These are phyloP conservation scores for Amanita fuliginea DNA, from an alignment of 768 basidiomycete genomes.

Conservation along the genomic window DNA sequence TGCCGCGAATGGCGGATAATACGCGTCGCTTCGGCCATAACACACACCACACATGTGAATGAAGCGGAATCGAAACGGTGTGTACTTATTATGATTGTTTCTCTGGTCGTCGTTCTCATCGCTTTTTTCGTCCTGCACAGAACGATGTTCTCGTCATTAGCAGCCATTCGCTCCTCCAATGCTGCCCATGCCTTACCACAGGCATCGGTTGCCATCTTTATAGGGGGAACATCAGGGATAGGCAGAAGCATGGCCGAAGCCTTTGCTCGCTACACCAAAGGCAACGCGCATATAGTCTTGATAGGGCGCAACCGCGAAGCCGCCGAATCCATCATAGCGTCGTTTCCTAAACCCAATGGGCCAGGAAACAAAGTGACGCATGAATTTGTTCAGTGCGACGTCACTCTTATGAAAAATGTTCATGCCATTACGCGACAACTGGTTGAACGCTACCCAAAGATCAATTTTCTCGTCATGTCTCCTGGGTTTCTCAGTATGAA, in stretches of 20 bases:
- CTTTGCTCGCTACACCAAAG: conserved; percentile 35
- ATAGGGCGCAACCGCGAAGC: conserved; percentile 39
- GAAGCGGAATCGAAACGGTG: neutral
- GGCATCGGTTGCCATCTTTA: conserved; percentile 22
- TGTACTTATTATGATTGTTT: neutral
- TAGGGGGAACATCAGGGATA: conserved; percentile 37
- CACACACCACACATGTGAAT: too few relatives aligned
- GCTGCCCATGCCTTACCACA: neutral
- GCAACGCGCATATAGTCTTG: conserved; percentile 41
- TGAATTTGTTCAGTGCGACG: conserved; percentile 46
- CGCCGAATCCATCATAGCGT: conserved; percentile 33
- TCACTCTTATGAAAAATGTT: conserved; percentile 40
- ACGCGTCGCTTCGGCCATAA: neutral
- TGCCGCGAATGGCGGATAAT: neutral
- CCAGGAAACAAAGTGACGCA: conserved; percentile 14
- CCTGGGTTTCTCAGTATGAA: conserved; percentile 28
- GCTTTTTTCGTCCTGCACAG: neutral
- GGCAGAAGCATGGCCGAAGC: conserved; percentile 35
- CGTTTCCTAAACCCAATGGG: conserved; percentile 21
- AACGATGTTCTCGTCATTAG: neutral
- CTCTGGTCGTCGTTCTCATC: neutral
- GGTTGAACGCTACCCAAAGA: conserved; percentile 23
- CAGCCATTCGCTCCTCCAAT: conserved; percentile 1
- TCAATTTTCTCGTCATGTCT: conserved; percentile 43
- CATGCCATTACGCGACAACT: conserved; percentile 20